These are phyloP conservation scores for Inga oerstediana DNA, from an alignment of 306 rosid species.

Conservation along the genomic window DNA sequence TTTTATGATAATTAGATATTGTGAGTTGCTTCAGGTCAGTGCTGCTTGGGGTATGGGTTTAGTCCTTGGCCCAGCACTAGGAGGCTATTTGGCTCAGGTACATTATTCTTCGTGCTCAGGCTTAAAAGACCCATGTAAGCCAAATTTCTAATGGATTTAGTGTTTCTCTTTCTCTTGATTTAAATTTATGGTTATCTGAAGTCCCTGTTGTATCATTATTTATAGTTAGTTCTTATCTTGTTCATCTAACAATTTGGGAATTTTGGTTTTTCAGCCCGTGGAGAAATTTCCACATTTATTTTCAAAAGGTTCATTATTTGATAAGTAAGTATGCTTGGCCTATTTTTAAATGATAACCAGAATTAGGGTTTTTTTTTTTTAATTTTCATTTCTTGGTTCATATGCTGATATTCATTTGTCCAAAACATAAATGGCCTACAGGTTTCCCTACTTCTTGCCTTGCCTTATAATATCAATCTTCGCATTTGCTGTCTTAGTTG, in stretches of 20 bases:
- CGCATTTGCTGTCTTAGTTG: slow-evolving; percentile 30
- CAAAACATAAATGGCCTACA: slow-evolving; percentile 25
- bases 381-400: background rate
- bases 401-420: background rate
- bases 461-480: slow-evolving; percentile 41
- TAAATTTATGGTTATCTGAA: background rate
- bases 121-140: background rate
- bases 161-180: background rate
- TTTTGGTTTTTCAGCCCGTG: slow-evolving; percentile 46
- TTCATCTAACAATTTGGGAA: slow-evolving; percentile 16
- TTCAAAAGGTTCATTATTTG: slow-evolving; percentile 63
- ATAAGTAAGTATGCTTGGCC: slow-evolving; percentile 55
- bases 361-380: background rate
- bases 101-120: background rate
- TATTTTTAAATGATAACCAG: background rate
- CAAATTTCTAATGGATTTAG: background rate
- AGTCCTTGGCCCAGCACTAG: slow-evolving; percentile 85
- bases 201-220: background rate
- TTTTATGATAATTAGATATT: background rate
- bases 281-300: slow-evolving; percentile 36
- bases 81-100: slow-evolving; percentile 92
- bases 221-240: background rate
- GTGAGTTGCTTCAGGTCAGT: slow-evolving; percentile 55
- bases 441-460: slow-evolving; percentile 55
- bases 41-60: slow-evolving; percentile 79